These are phyloP conservation scores for Herpetomonas samuelpessoai DNA, from an alignment of 208 protist genomes.

Conservation along the genomic window DNA sequence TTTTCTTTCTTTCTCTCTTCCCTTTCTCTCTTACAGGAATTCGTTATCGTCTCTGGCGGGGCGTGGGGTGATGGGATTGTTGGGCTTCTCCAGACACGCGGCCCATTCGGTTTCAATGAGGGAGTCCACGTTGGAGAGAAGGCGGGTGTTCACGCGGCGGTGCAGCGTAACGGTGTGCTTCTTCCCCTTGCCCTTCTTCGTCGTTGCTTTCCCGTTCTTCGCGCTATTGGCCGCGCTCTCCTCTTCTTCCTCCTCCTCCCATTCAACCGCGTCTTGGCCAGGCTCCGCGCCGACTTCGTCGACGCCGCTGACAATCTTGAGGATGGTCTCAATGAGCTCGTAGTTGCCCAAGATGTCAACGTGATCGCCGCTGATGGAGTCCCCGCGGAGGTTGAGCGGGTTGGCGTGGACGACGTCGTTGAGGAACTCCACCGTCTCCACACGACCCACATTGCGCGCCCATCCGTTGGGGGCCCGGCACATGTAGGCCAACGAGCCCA, in stretches of 20 bases:
- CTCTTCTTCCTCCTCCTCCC: background rate
- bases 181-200: slow-evolving; percentile 15
- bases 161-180: slow-evolving; percentile 14
- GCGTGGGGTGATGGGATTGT: slow-evolving; percentile 26
- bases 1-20: slow-evolving; percentile 9
- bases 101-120: slow-evolving; percentile 27
- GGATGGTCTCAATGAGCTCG: slow-evolving; percentile 67
- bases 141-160: slow-evolving; percentile 44
- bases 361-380: slow-evolving; percentile 66
- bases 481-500: slow-evolving; percentile 89
- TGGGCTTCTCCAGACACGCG: slow-evolving; percentile 37
- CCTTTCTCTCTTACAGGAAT: background rate
- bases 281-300: slow-evolving; percentile 21
- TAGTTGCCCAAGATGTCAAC: slow-evolving; percentile 91
- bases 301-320: slow-evolving; percentile 73
- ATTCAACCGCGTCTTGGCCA: background rate
- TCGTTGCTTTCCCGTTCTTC: slow-evolving; percentile 11
- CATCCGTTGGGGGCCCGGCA: slow-evolving; percentile 87
- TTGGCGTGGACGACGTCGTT: slow-evolving; percentile 30
- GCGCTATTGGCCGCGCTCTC: background rate
- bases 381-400: slow-evolving; percentile 58
- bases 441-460: slow-evolving; percentile 66
- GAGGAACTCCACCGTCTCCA: slow-evolving; percentile 81
- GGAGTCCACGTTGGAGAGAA: slow-evolving; percentile 70
- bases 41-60: slow-evolving; percentile 18